A percentile compares a stretch with the other conserved stretches of the same genome.
These are phyloP conservation scores for Penicillium glabrum DNA, from an alignment of 2,329 filamentous ascomycete genomes.

Conservation along the genomic window DNA sequence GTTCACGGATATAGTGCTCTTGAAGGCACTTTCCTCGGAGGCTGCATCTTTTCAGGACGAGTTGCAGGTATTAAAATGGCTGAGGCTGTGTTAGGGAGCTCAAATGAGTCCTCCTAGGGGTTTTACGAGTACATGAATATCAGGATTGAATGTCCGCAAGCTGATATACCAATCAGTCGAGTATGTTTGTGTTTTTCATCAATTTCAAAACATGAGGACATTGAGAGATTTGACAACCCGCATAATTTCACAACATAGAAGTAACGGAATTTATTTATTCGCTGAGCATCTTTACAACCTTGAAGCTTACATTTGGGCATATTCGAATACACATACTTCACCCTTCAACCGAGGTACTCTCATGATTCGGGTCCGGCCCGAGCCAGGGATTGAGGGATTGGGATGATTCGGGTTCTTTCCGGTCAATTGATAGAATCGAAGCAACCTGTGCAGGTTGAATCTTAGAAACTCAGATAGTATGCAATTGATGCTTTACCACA, in stretches of 20 bases:
- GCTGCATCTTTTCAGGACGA: constrained; percentile 2
- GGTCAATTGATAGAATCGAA: too few species aligned
- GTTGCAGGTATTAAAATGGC: constrained; percentile 1
- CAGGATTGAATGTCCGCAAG: not conserved
- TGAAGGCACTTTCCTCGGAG: constrained; percentile 1
- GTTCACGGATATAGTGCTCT: constrained; percentile 1
- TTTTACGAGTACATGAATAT: not conserved
- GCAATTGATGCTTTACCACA: too few species aligned
- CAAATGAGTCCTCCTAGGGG: not conserved
- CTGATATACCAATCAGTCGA: not conserved
- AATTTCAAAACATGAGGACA: not conserved
- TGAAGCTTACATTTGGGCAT: too few species aligned
- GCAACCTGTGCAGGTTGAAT: too few species aligned
- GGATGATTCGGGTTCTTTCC: too few species aligned
- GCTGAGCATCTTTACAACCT: too few species aligned
- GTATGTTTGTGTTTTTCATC: not conserved
- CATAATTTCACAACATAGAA: not conserved
- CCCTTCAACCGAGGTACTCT: too few species aligned
- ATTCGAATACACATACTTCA: too few species aligned
- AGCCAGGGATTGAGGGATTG: too few species aligned
- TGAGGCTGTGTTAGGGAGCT: not conserved
- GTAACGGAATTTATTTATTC: not conserved
- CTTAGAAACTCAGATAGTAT: too few species aligned
- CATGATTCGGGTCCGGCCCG: too few species aligned
- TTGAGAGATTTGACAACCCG: not conserved